Evolutionary conservation across 1,284 basidiomycete species (phyloP), one percentile per base, ranked within the genome.

Genomic region (Pyrrhoderma lamaoense): DNA sequence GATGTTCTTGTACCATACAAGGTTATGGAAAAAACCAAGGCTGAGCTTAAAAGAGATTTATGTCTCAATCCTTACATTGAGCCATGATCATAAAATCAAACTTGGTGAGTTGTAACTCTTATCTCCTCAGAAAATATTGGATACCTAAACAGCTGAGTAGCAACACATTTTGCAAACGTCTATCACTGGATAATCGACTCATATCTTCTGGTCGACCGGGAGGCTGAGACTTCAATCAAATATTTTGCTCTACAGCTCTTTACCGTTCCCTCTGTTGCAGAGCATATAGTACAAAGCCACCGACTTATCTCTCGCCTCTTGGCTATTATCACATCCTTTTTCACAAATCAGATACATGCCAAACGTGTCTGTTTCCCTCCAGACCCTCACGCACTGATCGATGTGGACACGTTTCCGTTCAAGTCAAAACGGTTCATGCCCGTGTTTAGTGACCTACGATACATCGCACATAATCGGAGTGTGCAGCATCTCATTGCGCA

Each of bases 351-450:
- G 58, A 85, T 91, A 48, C 65, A 67, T 9, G 77, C 80, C 46
- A 84, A 82, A 57, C 76, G 76, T 19, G 83, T 91, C 56, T 61
- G 75, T 9, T 77, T 78, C 53, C 76, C 74, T 18, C 73, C 74
- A 35, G 64, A 69, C 27, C 55, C 56, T 35, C 70, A 63, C 42
- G 68, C 67, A 7, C 68, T 69, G 44, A 72, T 93, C 53, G 86
- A 93, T 54, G 83, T 90, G 40, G 92, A 94, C 49, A 80, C 80
- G 21, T 79, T 82, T 53, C 85, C 88, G 0, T 95, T 95, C 78
- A 87, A 90, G 62, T 91, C 89, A 18, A 96, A 96, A 64, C 87
- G 93, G 14, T 95, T 94, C 67, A 85, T 93, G 78, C 84, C 89
- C 0, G 81, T 95, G 27, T 90, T 96, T 66, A 84, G 82, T 57